phyloP scores from a whole-genome alignment of 345 rosid genomes.

The Schrenkiella parvula region DNA sequence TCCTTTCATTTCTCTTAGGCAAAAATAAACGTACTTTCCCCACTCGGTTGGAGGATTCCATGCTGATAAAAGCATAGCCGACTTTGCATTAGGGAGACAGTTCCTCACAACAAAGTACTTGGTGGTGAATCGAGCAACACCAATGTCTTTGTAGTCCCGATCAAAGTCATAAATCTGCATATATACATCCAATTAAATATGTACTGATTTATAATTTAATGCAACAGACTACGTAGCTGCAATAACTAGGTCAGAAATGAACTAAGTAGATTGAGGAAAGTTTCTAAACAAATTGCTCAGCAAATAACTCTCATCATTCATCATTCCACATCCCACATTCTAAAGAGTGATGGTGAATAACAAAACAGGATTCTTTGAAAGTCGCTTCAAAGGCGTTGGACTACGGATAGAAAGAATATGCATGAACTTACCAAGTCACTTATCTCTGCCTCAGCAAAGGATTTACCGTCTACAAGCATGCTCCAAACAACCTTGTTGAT shows the following conservation, averaged over 20 bases:
- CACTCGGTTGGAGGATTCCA: slow-evolving; percentile 98
- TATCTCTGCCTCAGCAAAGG: slow-evolving; percentile 99
- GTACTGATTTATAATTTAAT: background rate
- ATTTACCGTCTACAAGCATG: slow-evolving; percentile 96
- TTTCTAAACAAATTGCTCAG: background rate
- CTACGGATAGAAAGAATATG: background rate
- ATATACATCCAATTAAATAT: background rate
- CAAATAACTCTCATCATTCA: background rate
- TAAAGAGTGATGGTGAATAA: slow-evolving; percentile 3
- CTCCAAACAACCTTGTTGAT: slow-evolving; percentile 90
- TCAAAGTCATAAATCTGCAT: slow-evolving; percentile 93
- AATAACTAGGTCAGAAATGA: background rate
- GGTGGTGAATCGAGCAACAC: slow-evolving; percentile 87
- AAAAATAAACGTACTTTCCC: slow-evolving; percentile 70
- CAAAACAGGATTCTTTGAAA: background rate
- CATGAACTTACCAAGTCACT: slow-evolving; percentile 79
- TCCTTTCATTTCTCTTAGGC: background rate
- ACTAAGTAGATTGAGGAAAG: background rate
- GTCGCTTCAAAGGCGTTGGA: background rate
- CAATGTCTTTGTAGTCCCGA: slow-evolving; percentile 95
- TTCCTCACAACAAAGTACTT: slow-evolving; percentile 82
- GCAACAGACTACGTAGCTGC: background rate
- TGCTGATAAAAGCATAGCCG: slow-evolving; percentile 87
- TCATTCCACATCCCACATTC: background rate
- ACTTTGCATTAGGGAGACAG: slow-evolving; percentile 74